Base-by-base conservation (phyloP, 208 protist genomes). In the Trypanosoma caninum region DNA sequence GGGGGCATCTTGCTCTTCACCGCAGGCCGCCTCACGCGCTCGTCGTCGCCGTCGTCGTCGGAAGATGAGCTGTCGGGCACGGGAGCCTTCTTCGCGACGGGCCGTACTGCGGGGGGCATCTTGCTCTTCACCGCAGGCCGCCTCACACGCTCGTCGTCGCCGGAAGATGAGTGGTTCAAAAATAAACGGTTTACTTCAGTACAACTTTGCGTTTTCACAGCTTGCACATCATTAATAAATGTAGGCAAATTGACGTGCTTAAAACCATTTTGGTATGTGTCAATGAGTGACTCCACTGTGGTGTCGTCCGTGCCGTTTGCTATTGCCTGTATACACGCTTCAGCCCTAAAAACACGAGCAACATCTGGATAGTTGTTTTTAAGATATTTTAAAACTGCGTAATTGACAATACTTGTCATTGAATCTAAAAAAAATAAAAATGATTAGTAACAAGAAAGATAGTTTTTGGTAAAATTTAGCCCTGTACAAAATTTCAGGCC, bases 371-470 rank as follows among this genome's bases (percentile, higher is more conserved):
- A 59, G 30, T 54, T 50, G 9, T 69, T 62, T 34, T 72, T 22
- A 34, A 89, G 74, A 67, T 89, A 89, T 22, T 80, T 62, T 8
- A 63, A 37, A 23, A 89, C 67, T 9, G 80, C 65, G 34, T 69
- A 22, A 44, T 89, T 74, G 35, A 88, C 66, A 22, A 72, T 69
- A 27, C 57, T 65, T 13, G 77, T 74, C 80, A 87, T 86, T 42
- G 30, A 53, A 11, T 23, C 40, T 35, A 40, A 40, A 57, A 34
- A 34, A 33, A 20, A 53, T 42, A 58, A 62, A 61, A 13, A 41
- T 42, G 38, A 45, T 63, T 27, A 28, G 56, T 56, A 68, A 61
- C 59, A 59, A 56, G 69, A 66, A 65, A 48, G 10, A 8, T n/a
- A n/a, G n/a, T 38, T 38, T 38, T 38, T 38, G 34, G 7, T 38